phyloP scores from a whole-genome alignment of 345 rosid genomes.

The Arabis alpina region DNA sequence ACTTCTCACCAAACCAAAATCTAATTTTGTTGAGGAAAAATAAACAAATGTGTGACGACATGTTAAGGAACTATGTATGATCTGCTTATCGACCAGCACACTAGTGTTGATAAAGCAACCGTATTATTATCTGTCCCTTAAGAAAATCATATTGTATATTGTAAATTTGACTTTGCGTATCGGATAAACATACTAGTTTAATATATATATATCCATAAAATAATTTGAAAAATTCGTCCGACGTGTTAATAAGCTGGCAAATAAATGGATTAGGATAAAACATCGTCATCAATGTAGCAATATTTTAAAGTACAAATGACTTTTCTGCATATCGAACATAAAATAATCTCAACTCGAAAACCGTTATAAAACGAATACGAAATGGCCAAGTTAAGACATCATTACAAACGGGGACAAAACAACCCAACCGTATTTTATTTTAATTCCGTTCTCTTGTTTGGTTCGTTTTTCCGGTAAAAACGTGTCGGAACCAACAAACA shows the following conservation, averaged over 20 bases:
- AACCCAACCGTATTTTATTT: constrained; percentile 35
- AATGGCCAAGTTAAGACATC: constrained; percentile 37
- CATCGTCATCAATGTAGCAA: constrained; percentile 13
- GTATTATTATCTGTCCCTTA: constrained; percentile 37
- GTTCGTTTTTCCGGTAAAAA: constrained; percentile 6
- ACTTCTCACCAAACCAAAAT: constrained; percentile 3
- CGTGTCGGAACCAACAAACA: constrained; percentile 15
- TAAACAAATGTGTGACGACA: constrained; percentile 22
- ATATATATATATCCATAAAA: background rate
- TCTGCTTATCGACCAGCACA: constrained; percentile 39
- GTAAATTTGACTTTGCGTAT: constrained; percentile 17
- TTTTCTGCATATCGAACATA: constrained; percentile 29
- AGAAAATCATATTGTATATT: background rate
- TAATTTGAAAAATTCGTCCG: constrained; percentile 1
- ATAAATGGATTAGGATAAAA: constrained; percentile 36
- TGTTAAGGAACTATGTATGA: constrained; percentile 18
- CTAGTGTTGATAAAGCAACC: constrained; percentile 28
- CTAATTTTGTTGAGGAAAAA: background rate
- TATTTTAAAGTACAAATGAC: constrained; percentile 25
- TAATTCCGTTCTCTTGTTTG: constrained; percentile 13
- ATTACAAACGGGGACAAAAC: constrained; percentile 28
- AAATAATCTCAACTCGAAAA: constrained; percentile 27
- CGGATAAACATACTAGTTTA: constrained; percentile 24
- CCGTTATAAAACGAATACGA: constrained; percentile 35
- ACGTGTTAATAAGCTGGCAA: constrained; percentile 35